Evolutionary conservation across 164 flowering plant species (phyloP).

Genomic region (Vitis cinerea): DNA sequence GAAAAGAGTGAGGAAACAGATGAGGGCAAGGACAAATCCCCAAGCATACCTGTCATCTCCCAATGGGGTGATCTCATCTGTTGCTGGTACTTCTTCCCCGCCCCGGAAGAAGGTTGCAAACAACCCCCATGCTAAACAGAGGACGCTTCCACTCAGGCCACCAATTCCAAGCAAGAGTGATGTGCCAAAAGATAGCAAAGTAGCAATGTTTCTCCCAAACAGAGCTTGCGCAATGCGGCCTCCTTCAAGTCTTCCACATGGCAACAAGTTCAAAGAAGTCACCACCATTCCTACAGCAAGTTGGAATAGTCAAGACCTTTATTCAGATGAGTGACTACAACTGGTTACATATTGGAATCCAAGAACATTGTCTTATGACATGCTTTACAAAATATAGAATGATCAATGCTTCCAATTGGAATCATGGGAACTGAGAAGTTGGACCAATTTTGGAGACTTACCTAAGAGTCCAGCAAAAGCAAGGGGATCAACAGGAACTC

Average conservation of each 20-base stretch:
- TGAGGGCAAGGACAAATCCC: slow-evolving; percentile 70
- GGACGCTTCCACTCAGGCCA: slow-evolving; percentile 86
- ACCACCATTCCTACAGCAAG: slow-evolving; percentile 83
- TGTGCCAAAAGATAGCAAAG: slow-evolving; percentile 69
- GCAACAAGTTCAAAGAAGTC: slow-evolving; percentile 85
- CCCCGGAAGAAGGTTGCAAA: slow-evolving; percentile 95
- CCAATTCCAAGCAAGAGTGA: slow-evolving; percentile 84
- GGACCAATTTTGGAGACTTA: slow-evolving; percentile 21
- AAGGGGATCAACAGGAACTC: slow-evolving; percentile 95
- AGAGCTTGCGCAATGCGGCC: slow-evolving; percentile 96
- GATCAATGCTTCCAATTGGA: too few relatives aligned
- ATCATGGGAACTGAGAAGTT: background rate
- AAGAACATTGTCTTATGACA: too few relatives aligned
- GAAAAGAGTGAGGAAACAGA: slow-evolving; percentile 90
- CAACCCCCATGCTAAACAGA: slow-evolving; percentile 93
- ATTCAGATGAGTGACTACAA: background rate
- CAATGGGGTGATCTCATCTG: slow-evolving; percentile 87
- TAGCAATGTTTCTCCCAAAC: slow-evolving; percentile 76
- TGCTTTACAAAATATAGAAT: too few relatives aligned
- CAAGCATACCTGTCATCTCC: slow-evolving; percentile 81
- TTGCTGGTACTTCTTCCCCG: slow-evolving; percentile 89
- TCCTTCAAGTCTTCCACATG: slow-evolving; percentile 94
- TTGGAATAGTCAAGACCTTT: background rate
- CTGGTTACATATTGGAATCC: too few relatives aligned
- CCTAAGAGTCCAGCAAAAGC: slow-evolving; percentile 97